phyloP scores from a whole-genome alignment of 495 filamentous ascomycete genomes.

The Aspergillus asperescens region DNA sequence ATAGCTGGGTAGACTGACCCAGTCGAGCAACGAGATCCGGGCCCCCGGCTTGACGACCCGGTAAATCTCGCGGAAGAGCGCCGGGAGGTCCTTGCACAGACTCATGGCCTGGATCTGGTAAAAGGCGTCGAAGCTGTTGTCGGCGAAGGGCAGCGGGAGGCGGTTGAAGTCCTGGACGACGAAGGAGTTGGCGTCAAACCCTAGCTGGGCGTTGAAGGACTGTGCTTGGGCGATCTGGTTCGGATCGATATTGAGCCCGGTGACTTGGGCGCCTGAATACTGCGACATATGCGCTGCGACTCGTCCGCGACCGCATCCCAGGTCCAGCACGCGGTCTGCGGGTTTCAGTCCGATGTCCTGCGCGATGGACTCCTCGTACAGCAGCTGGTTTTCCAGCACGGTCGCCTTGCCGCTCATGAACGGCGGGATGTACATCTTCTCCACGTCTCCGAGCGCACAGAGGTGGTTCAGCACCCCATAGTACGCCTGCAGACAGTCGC shows the following conservation, averaged over 20 bases:
- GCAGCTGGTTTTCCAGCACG: conserved; percentile 48
- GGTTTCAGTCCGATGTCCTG: conserved; percentile 45
- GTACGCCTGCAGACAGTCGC: conserved; percentile 55
- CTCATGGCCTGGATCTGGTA: conserved; percentile 62
- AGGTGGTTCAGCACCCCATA: conserved; percentile 61
- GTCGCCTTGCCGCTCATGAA: conserved; percentile 54
- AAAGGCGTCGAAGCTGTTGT: conserved; percentile 55
- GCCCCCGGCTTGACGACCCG: conserved; percentile 55
- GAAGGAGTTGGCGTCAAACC: conserved; percentile 47
- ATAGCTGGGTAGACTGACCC: conserved; percentile 53
- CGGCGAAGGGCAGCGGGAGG: conserved; percentile 52
- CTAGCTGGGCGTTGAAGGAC: conserved; percentile 45
- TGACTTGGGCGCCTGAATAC: conserved; percentile 50
- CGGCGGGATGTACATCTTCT: conserved; percentile 66
- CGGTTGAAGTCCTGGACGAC: conserved; percentile 54
- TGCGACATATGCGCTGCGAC: conserved; percentile 59
- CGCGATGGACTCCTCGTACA: conserved; percentile 57
- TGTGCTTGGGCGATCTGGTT: conserved; percentile 56
- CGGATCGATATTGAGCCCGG: conserved; percentile 58
- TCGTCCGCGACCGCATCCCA: conserved; percentile 56
- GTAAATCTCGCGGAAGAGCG: conserved; percentile 51
- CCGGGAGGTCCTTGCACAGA: conserved; percentile 51
- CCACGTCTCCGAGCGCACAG: conserved; percentile 60
- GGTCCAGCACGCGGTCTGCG: conserved; percentile 51
- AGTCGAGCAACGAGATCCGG: conserved; percentile 53